Percentiles rank a stretch among this genome's conserved stretches.
phyloP scores from a whole-genome alignment of 495 filamentous ascomycete genomes.

The Penicillium diatomitis region DNA sequence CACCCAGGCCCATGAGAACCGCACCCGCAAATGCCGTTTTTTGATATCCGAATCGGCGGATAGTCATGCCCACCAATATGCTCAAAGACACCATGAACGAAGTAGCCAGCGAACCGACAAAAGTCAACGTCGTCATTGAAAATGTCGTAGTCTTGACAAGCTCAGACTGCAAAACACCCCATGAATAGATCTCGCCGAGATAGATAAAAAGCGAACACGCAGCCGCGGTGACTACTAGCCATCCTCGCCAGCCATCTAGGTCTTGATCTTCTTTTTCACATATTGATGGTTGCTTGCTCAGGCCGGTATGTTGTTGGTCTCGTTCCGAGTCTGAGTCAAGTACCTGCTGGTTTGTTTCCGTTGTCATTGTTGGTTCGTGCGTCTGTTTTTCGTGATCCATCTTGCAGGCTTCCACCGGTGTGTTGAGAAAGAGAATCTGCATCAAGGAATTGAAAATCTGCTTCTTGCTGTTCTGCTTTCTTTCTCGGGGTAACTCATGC shows the following conservation, averaged over 20 bases:
- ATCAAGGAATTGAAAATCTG: no score
- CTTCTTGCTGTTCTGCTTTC: no score
- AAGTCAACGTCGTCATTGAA: conserved; percentile 5
- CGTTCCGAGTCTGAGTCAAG: neutral
- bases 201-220: conserved; percentile 6
- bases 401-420: no score
- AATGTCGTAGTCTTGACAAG: conserved; percentile 4
- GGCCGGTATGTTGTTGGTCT: neutral
- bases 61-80: neutral
- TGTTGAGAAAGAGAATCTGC: no score
- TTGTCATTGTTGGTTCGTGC: neutral
- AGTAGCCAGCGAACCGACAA: conserved; percentile 5
- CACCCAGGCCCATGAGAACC: conserved; percentile 5
- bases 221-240: conserved; percentile 1
- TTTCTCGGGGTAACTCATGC: no score
- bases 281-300: neutral
- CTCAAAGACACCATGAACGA: conserved; percentile 2
- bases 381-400: no score
- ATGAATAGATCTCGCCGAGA: conserved; percentile 5
- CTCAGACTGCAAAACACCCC: conserved; percentile 3
- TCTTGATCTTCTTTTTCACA: neutral
- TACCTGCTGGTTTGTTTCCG: neutral
- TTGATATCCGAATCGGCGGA: neutral
- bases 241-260: conserved; percentile 4
- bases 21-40: conserved; percentile 3